Evolutionary conservation across 1,284 basidiomycete species (phyloP), one percentile per base, ranked within the genome.

Genomic region (Microbotryomycetes sp.): DNA sequence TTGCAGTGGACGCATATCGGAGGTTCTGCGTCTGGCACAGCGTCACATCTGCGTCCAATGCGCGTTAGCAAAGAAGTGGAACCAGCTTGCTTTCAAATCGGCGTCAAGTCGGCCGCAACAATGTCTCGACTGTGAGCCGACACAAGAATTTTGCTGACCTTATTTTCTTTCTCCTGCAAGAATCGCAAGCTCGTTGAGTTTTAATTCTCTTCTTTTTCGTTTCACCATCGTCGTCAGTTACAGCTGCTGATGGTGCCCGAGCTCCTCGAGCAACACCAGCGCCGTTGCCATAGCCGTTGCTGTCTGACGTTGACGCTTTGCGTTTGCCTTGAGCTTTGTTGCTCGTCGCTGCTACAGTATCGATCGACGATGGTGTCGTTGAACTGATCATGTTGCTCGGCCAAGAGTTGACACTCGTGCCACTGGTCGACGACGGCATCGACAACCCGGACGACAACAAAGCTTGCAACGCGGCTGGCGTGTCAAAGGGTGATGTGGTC

Each of bases 91-190:
- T n/a, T n/a, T n/a, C n/a, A n/a, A n/a, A n/a, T n/a, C n/a, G n/a
- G n/a, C n/a, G n/a, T n/a, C n/a, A n/a, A n/a, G n/a, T n/a, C n/a
- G n/a, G n/a, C n/a, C n/a, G n/a, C n/a, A n/a, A n/a, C n/a, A n/a
- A n/a, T n/a, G 69, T 22, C 72, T 71, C 59, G 70, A 69, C 56
- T 67, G 29, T 25, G 68, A 65, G 45, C 66, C 69, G 9, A 65
- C n/a, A n/a, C n/a, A 61, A 30, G 73, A 61, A 32, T 75, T 42
- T 12, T 12, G 36, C 77, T 66, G 74, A 84, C 81, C 87, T 81
- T 71, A 97, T 97, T 83, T 97, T 97, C 71, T 93, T 88, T 71
- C 86, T 86, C 36, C 93, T 84, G 77, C 91, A 93, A 65, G 86
- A 88, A 76, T 93, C 90, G 74, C 91, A 93, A 6, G 91, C 90